Base-by-base conservation (phyloP, 1,284 basidiomycete species). In the Mycena sp. region DNA sequence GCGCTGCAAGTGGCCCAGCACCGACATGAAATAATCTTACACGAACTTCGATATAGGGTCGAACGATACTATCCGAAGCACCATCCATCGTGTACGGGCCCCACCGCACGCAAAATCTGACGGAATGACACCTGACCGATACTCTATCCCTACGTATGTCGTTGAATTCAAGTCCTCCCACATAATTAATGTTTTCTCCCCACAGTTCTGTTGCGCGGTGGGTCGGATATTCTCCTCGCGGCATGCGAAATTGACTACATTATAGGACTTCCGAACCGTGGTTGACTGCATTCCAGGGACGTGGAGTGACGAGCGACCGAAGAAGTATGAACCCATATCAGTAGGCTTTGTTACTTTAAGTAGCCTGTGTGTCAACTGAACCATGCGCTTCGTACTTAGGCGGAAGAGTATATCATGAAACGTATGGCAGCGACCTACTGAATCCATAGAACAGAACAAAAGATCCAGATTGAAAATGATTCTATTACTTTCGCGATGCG, bases 51-150 rank as follows among this genome's bases (percentile, higher is more conserved):
- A 14, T 2, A 32, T 29, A 85, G 83, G 87, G 86, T 83, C 83
- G 0, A 88, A 88, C 67, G 86, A 87, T 69, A 80, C 76, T 4
- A 82, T 89, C 26, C 82, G 83, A 67, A 87, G 86, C 63, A 86
- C 87, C 0, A 72, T 86, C 16, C 87, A 89, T 71, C 82, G 87
- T 11, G 87, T 89, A 16, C 78, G 82, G 29, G 81, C 83, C 0
- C 87, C 87, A 2, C 72, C 71, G 0, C 59, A 71, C 29, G 35
- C n/a, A 12, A 35, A 2, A 2, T 11, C 50, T 6, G 30, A 37
- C n/a, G 50, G 50, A 9, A 52, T 52, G 50, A 38, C 26, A 28
- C 50, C 50, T 14, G 50, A 17, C 23, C 41, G 58, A 32, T 60
- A 60, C 25, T 60, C 58, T 35, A 52, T 60, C 25, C 58, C 10